These are phyloP conservation scores for Nannizziopsis arthrosporioides DNA, from an alignment of 2,329 filamentous ascomycete genomes.

Conservation along the genomic window DNA sequence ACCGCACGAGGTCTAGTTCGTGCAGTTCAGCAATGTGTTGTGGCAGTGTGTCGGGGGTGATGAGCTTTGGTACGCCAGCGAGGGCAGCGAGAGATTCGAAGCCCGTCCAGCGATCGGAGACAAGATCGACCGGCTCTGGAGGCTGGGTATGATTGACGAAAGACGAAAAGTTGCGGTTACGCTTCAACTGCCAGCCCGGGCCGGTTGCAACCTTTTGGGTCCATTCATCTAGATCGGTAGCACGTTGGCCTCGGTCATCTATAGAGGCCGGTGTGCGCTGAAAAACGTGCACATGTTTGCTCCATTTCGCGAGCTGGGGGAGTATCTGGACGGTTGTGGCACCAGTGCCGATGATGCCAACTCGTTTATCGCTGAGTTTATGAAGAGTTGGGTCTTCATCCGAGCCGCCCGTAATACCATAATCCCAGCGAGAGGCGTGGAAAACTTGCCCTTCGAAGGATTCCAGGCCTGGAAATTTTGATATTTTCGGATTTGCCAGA, in stretches of 20 bases:
- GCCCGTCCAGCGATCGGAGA: background rate
- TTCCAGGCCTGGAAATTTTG: slow-evolving; percentile 31
- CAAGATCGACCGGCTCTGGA: slow-evolving; percentile 11
- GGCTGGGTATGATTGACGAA: slow-evolving; percentile 20
- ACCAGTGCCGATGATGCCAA: slow-evolving; percentile 37
- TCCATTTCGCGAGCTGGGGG: slow-evolving; percentile 30
- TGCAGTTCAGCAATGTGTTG: slow-evolving; percentile 10
- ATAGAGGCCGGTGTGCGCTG: slow-evolving; percentile 32
- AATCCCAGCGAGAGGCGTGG: slow-evolving; percentile 37
- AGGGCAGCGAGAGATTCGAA: slow-evolving; percentile 1
- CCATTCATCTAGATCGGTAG: slow-evolving; percentile 13
- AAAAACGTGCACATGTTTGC: slow-evolving; percentile 32
- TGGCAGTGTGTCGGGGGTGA: slow-evolving; percentile 26
- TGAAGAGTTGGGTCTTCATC: slow-evolving; percentile 17
- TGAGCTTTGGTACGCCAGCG: slow-evolving; percentile 28
- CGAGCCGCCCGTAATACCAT: slow-evolving; percentile 30
- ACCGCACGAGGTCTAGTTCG: background rate
- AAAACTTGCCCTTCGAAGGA: slow-evolving; percentile 33
- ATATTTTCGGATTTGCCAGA: slow-evolving; percentile 35
- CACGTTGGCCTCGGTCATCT: slow-evolving; percentile 16
- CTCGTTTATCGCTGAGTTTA: slow-evolving; percentile 31
- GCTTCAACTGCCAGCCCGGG: slow-evolving; percentile 20
- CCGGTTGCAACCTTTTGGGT: slow-evolving; percentile 10
- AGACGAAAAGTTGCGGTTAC: slow-evolving; percentile 22
- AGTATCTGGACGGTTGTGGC: slow-evolving; percentile 34